phyloP scores from a whole-genome alignment of 495 filamentous ascomycete species.

The Trichoderma erinaceum region DNA sequence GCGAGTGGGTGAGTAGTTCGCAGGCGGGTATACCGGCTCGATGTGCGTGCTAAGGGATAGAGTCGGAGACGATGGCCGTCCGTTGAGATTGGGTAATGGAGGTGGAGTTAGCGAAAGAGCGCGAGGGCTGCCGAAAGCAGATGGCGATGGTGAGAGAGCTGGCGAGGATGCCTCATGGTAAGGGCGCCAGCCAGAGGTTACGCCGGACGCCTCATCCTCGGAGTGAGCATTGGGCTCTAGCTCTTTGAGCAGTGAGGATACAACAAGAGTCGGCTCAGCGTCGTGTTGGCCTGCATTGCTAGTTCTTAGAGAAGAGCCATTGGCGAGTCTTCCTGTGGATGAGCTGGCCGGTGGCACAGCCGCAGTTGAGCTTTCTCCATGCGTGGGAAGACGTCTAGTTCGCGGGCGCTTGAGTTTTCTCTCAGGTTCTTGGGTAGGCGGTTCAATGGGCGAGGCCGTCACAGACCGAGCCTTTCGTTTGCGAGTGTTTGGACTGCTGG shows the following conservation, averaged over 20 bases:
- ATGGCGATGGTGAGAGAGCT: conserved; percentile 62
- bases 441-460: conserved; percentile 64
- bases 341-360: conserved; percentile 33
- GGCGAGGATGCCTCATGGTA: conserved; percentile 61
- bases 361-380: conserved; percentile 32
- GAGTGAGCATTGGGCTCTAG: conserved; percentile 63
- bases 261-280: conserved; percentile 45
- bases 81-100: conserved; percentile 45
- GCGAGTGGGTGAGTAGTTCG: conserved; percentile 54
- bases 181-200: conserved; percentile 38
- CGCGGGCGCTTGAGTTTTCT: conserved; percentile 80
- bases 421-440: conserved; percentile 52
- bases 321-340: conserved; percentile 38
- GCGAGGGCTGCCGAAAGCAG: conserved; percentile 60
- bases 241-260: conserved; percentile 78
- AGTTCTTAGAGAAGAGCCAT: not conserved
- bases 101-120: conserved; percentile 65
- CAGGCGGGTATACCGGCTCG: conserved; percentile 53
- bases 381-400: conserved; percentile 43
- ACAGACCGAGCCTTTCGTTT: conserved; percentile 73
- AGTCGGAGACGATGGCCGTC: conserved; percentile 59
- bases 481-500: conserved; percentile 34
- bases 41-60: conserved; percentile 60
- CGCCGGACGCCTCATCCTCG: conserved; percentile 49
- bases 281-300: not conserved